phyloP scores from a whole-genome alignment of 2,329 filamentous ascomycete species.

The Penicillium sp. region DNA sequence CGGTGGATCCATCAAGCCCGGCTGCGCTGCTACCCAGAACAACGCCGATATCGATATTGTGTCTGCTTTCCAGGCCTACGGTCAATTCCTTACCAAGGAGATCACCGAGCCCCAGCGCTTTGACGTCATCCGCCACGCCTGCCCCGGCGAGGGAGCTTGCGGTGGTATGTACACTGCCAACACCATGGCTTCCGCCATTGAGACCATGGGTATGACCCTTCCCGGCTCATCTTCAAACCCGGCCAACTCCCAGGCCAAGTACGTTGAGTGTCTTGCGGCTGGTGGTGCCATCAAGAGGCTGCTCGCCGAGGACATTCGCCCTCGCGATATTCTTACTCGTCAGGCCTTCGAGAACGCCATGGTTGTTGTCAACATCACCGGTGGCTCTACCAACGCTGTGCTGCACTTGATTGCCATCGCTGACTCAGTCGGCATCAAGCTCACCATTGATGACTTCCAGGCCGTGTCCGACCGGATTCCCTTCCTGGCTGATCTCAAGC shows the following conservation, averaged over 20 bases:
- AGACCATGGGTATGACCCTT: constrained; percentile 73
- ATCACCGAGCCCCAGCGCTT: constrained; percentile 89
- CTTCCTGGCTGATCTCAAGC: constrained; percentile 79
- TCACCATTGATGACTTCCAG: constrained; percentile 86
- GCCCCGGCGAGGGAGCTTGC: constrained; percentile 78
- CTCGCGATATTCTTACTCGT: constrained; percentile 74
- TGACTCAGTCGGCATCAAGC: constrained; percentile 74
- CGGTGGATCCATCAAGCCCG: constrained; percentile 88
- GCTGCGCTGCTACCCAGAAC: constrained; percentile 73
- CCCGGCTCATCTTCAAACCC: constrained; percentile 78
- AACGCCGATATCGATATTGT: constrained; percentile 84
- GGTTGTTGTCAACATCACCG: constrained; percentile 77
- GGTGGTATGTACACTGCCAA: constrained; percentile 83
- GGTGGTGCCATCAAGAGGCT: constrained; percentile 73
- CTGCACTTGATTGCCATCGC: constrained; percentile 82
- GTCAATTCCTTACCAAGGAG: constrained; percentile 86
- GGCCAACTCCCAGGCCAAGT: constrained; percentile 69
- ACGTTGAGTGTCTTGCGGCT: constrained; percentile 68
- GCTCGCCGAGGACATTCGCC: constrained; percentile 72
- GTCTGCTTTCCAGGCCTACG: constrained; percentile 96
- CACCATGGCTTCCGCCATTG: constrained; percentile 72
- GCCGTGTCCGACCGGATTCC: constrained; percentile 73
- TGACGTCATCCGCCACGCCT: constrained; percentile 91
- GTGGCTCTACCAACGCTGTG: constrained; percentile 82
- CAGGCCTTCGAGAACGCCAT: constrained; percentile 83